Percentiles rank a stretch among this genome's conserved stretches.
Conservation (phyloP, 2,329 filamentous ascomycete genomes). For the Cladophialophora yegresii region DNA sequence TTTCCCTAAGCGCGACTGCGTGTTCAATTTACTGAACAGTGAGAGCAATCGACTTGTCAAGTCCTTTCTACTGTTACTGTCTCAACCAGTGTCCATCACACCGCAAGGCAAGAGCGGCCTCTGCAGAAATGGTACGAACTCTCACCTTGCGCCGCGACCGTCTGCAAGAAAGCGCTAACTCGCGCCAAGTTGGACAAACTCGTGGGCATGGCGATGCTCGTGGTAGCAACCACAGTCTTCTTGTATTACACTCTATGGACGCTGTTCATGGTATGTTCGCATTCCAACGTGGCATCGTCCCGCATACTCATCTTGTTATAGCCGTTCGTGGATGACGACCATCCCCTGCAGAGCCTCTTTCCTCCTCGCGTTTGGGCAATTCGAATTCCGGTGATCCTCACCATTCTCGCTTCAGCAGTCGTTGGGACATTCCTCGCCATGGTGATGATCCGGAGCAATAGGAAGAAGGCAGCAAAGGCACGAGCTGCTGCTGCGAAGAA, state of each 20-base stretch:
- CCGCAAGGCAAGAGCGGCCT: background rate
- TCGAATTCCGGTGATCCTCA: conserved; percentile 94
- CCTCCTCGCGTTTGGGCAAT: conserved; percentile 98
- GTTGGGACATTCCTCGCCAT: conserved; percentile 94
- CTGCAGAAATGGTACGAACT: conserved; percentile 24
- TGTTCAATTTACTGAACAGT: conserved; percentile 25
- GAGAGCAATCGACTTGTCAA: background rate
- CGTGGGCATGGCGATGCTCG: conserved; percentile 73
- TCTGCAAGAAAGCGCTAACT: conserved; percentile 1
- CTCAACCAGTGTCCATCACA: background rate
- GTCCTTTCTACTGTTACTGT: background rate
- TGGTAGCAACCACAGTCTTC: conserved; percentile 71
- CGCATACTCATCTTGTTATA: conserved; percentile 45
- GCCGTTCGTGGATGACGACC: conserved; percentile 96
- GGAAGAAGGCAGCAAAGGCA: conserved; percentile 94
- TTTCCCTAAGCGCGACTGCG: conserved; percentile 24
- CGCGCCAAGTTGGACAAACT: conserved; percentile 80
- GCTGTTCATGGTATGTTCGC: conserved; percentile 77
- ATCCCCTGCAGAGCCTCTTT: conserved; percentile 92
- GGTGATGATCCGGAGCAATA: conserved; percentile 98
- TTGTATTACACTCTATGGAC: conserved; percentile 98
- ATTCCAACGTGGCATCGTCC: conserved; percentile 2
- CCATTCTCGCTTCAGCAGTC: conserved; percentile 86
- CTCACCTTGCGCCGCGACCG: background rate
- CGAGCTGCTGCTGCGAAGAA: conserved; percentile 77